phyloP scores from a whole-genome alignment of 164 flowering plant genomes.

The Magnolia sinica region DNA sequence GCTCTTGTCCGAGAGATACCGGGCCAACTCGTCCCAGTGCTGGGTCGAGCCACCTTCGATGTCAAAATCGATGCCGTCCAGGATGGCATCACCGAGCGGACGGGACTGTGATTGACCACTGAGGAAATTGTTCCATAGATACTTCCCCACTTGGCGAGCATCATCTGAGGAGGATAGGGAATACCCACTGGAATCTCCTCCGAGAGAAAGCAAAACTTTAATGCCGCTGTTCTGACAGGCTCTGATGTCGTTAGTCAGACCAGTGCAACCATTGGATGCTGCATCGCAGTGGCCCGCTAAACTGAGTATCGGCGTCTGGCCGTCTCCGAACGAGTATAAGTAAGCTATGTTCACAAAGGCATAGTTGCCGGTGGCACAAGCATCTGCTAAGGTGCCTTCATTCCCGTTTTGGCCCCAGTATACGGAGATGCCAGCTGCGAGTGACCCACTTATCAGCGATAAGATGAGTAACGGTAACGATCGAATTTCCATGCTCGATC shows the following conservation, averaged over 20 bases:
- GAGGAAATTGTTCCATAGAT: conserved; percentile 11
- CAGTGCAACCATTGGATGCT: conserved; percentile 24
- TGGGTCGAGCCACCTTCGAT: background rate
- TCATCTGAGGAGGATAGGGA: conserved; percentile 2
- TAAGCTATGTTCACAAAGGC: conserved; percentile 18
- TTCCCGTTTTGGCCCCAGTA: conserved; percentile 22
- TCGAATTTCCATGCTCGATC: background rate
- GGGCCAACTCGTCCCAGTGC: conserved; percentile 2
- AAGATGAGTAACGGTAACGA: background rate
- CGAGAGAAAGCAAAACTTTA: conserved; percentile 7
- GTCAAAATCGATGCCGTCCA: conserved; percentile 14
- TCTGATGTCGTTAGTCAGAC: conserved; percentile 23
- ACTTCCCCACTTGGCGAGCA: background rate
- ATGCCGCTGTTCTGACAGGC: conserved; percentile 1
- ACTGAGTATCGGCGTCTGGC: conserved; percentile 15
- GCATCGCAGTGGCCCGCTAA: conserved; percentile 44
- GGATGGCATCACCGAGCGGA: conserved; percentile 9
- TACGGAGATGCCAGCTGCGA: conserved; percentile 2
- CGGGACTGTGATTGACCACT: conserved; percentile 5
- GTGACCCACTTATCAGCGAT: background rate
- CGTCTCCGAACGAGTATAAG: conserved; percentile 12
- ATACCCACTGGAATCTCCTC: conserved; percentile 2
- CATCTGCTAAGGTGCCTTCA: conserved; percentile 14
- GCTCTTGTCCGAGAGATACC: background rate
- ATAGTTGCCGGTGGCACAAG: conserved; percentile 21